Percentiles rank a stretch among this genome's conserved stretches.
phyloP scores from a whole-genome alignment of 2,329 filamentous ascomycete species.

The Colletotrichum sp. region DNA sequence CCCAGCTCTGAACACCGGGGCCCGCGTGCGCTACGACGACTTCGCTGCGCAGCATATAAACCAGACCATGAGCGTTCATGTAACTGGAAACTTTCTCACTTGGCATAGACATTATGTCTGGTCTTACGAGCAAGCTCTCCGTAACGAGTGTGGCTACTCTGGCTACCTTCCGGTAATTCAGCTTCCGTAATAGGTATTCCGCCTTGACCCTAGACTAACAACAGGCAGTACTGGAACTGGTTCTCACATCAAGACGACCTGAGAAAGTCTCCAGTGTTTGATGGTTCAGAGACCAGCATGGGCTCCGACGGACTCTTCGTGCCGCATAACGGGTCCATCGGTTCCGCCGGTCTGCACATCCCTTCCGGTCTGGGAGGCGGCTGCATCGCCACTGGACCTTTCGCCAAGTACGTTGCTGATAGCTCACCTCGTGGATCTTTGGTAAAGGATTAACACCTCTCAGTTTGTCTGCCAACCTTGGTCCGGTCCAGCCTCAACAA shows the following conservation, averaged over 20 bases:
- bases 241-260: not conserved
- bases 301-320: slow-evolving; percentile 40
- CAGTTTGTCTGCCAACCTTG: slow-evolving; percentile 30
- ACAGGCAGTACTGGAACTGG: too few species aligned
- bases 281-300: slow-evolving; percentile 42
- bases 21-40: too few species aligned
- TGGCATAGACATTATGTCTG: too few species aligned
- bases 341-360: slow-evolving; percentile 23
- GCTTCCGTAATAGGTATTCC: too few species aligned
- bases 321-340: slow-evolving; percentile 24
- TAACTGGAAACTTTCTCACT: too few species aligned
- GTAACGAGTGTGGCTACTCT: too few species aligned
- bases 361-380: slow-evolving; percentile 41
- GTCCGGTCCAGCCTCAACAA: slow-evolving; percentile 28
- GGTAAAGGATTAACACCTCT: rapidly evolving
- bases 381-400: slow-evolving; percentile 35
- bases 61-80: too few species aligned
- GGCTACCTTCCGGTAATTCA: too few species aligned
- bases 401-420: slow-evolving; percentile 14
- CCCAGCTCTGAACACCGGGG: too few species aligned
- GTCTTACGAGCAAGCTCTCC: too few species aligned
- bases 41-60: too few species aligned
- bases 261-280: slow-evolving; percentile 38
- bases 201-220: too few species aligned
- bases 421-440: rapidly evolving